Percentiles rank a stretch among this genome's conserved stretches.
These are phyloP conservation scores for Begonia peltatifolia DNA, from an alignment of 306 rosid species.

Conservation along the genomic window DNA sequence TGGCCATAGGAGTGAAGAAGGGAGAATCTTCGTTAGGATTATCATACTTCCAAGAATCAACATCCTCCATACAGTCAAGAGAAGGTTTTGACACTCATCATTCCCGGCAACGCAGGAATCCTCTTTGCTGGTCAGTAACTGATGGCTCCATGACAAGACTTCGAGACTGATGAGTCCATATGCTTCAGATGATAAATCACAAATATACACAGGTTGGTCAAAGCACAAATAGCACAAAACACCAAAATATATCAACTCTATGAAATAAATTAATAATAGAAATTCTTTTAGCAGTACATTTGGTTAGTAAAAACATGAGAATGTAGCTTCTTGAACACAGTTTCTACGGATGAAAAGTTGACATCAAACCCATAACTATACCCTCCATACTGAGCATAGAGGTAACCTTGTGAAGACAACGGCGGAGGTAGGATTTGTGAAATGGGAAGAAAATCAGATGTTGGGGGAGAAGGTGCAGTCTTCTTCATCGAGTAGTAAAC, in stretches of 20 bases:
- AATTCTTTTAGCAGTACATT: constrained; percentile 19
- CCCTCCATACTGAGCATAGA: constrained; percentile 72
- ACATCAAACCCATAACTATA: constrained; percentile 67
- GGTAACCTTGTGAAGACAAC: constrained; percentile 37
- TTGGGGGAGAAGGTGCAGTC: constrained; percentile 30
- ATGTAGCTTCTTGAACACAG: constrained; percentile 39
- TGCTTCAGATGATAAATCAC: constrained; percentile 61
- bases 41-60: constrained; percentile 28
- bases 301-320: constrained; percentile 21
- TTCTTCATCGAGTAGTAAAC: constrained; percentile 49
- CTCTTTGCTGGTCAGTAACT: constrained; percentile 77
- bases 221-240: not conserved
- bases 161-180: constrained; percentile 51
- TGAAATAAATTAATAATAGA: not conserved
- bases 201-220: no score
- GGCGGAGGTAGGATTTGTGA: constrained; percentile 47
- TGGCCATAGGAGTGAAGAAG: constrained; percentile 1
- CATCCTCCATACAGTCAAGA: constrained; percentile 37
- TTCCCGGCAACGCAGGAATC: constrained; percentile 48
- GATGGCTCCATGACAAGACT: no score
- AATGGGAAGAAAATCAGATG: constrained; percentile 38
- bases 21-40: constrained; percentile 19
- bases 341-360: constrained; percentile 42
- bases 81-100: constrained; percentile 53
- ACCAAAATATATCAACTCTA: no score